phyloP scores from a whole-genome alignment of 176 grass and related monocot genomes.

The Musa beccarii region DNA sequence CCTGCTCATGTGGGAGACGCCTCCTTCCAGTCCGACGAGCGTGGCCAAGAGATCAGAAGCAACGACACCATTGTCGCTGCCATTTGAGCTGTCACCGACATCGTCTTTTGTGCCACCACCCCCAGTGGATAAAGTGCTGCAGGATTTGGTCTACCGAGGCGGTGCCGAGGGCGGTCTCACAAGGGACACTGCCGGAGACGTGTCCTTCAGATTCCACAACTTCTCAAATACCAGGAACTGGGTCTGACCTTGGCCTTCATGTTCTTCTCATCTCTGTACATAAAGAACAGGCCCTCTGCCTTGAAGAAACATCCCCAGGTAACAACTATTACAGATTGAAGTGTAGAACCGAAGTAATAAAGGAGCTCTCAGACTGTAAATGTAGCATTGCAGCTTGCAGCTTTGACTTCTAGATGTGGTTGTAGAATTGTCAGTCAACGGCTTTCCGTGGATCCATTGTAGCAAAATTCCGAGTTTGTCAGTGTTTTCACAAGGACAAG shows the following conservation, averaged over 20 bases:
- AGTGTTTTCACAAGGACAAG: no score
- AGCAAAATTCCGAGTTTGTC: no score
- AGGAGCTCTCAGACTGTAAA: neutral
- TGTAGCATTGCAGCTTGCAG: no score
- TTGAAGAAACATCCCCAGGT: no score
- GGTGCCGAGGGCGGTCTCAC: neutral
- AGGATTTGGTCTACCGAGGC: neutral
- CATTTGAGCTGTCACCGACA: neutral
- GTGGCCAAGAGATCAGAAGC: neutral
- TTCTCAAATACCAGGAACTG: neutral
- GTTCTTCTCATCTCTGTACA: neutral
- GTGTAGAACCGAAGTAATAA: neutral
- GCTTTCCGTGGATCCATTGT: no score
- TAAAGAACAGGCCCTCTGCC: no score
- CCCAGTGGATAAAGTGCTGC: neutral
- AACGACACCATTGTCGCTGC: neutral
- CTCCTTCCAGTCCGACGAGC: neutral
- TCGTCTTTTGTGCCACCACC: neutral
- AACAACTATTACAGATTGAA: no score
- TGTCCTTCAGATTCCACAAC: slow-evolving; percentile 11
- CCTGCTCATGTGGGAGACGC: slow-evolving; percentile 68
- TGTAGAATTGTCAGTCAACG: no score
- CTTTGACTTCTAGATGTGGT: no score
- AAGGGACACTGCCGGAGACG: slow-evolving; percentile 1
- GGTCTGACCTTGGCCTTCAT: neutral